Conservation (phyloP, 352 stramenopile species). For the Globisporangium emineosum region DNA sequence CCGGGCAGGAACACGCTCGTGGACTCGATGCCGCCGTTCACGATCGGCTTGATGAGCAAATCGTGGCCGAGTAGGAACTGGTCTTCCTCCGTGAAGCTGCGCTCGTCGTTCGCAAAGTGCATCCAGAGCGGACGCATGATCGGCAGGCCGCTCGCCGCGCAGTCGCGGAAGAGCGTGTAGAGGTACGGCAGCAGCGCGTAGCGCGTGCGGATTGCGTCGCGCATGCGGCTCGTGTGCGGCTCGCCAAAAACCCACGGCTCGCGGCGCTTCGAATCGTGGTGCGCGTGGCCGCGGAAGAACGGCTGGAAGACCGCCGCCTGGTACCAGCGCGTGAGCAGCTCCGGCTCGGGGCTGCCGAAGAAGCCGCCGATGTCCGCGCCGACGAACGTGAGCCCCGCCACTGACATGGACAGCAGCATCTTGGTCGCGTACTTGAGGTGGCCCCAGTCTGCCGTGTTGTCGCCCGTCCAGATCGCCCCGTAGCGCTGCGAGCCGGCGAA, state of each 20-base stretch:
- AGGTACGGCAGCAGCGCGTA: constrained; percentile 97
- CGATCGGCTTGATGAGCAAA: constrained; percentile 96
- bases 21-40: constrained; percentile 68
- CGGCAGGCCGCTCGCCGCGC: constrained; percentile 57
- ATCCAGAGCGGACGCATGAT: constrained; percentile 96
- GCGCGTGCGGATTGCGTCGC: constrained; percentile 89
- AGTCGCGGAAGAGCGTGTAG: constrained; percentile 87
- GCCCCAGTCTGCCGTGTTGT: constrained; percentile 96
- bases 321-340: constrained; percentile 97
- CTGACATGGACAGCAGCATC: constrained; percentile 97
- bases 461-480: constrained; percentile 98
- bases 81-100: constrained; percentile 89
- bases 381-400: constrained; percentile 95
- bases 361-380: constrained; percentile 99
- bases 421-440: constrained; percentile 95
- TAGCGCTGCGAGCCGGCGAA: constrained; percentile 97
- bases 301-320: constrained; percentile 95
- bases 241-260: constrained; percentile 99
- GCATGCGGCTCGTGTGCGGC: constrained; percentile 87
- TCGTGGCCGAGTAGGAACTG: constrained; percentile 94
- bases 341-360: constrained; percentile 95
- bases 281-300: constrained; percentile 98
- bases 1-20: constrained; percentile 91
- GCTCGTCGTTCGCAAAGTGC: constrained; percentile 90
- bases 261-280: constrained; percentile 97